Conservation (phyloP, 768 basidiomycete species). For the Boletellus ananiceps region DNA sequence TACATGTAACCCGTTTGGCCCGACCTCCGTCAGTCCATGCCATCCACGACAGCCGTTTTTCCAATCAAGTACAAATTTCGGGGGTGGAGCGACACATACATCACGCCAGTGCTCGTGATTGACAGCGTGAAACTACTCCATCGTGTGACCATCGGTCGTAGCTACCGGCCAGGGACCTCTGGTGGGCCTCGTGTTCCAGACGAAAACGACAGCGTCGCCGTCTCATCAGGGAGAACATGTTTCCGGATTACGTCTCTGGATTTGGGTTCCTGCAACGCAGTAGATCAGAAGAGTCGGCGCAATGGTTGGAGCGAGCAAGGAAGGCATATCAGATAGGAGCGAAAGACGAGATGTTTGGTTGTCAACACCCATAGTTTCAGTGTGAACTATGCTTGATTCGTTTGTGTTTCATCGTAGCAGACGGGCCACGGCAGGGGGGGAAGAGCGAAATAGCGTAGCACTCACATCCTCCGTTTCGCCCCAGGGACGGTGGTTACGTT, state of each 20-base stretch:
- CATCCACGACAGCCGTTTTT: no score
- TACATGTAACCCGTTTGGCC: no score
- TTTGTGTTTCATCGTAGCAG: constrained; percentile 27
- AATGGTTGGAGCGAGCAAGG: not conserved
- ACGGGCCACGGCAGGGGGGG: constrained; percentile 9
- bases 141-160: not conserved
- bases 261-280: constrained; percentile 16
- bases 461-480: constrained; percentile 94
- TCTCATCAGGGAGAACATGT: not conserved
- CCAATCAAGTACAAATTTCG: no score
- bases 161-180: not conserved
- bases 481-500: constrained; percentile 85
- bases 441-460: constrained; percentile 35
- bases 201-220: not conserved
- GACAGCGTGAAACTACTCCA: constrained; percentile 29
- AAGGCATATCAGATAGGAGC: constrained; percentile 91
- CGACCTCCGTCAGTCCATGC: no score
- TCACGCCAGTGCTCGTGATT: not conserved
- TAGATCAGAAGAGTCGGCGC: constrained; percentile 3
- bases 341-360: constrained; percentile 93
- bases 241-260: not conserved
- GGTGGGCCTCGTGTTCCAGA: not conserved
- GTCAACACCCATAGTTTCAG: constrained; percentile 83
- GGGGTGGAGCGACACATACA: no score
- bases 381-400: constrained; percentile 90